Evolutionary conservation across 192 early-diverging fungal species (phyloP), one percentile per base, ranked within the genome.

Genomic region (Phycomyces nitens): DNA sequence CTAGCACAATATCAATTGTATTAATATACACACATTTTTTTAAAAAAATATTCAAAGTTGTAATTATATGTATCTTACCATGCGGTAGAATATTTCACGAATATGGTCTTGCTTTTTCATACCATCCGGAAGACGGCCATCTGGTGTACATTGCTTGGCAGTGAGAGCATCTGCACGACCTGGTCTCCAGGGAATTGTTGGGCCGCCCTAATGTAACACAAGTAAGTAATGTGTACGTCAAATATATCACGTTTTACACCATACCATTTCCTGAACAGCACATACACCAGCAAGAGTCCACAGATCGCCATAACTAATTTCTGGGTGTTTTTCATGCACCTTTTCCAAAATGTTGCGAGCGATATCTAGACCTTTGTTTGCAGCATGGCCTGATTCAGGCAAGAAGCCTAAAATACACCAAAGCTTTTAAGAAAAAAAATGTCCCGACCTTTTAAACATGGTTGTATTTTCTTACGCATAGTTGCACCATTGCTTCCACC

Each of bases 281-380:
- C 78, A 76, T 18, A 88, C 87, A 65, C 87, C 91, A 23, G 86
- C 86, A 68, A 93, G 79, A 58, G 87, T 89, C 78, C 88, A 93
- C 72, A 94, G 79, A 77, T 94, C 93, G 70, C 82, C 90, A 77
- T 92, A 92, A 9, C 89, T 86, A 38, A 95, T 86, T 65, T 83
- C 68, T 20, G 84, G 86, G 83, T 92, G 86, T 71, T 91, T 86
- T 54, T 80, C 69, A 81, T 96, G 94, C 72, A 96, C 72, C n/a
- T 82, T 78, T 70, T 88, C 85, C 51, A 96, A 80, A 54, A 86
- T 79, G 55, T 76, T 75, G 54, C 89, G 84, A 39, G 90, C 93
- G 60, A 81, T 73, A 20, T 83, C 82, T 38, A 95, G 82, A 22
- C 91, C 91, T 59, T 82, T 79, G 67, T 93, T 95, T 62, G 92